These are phyloP conservation scores for Kwoniella dendrophila DNA, from an alignment of 768 basidiomycete genomes.

Conservation along the genomic window DNA sequence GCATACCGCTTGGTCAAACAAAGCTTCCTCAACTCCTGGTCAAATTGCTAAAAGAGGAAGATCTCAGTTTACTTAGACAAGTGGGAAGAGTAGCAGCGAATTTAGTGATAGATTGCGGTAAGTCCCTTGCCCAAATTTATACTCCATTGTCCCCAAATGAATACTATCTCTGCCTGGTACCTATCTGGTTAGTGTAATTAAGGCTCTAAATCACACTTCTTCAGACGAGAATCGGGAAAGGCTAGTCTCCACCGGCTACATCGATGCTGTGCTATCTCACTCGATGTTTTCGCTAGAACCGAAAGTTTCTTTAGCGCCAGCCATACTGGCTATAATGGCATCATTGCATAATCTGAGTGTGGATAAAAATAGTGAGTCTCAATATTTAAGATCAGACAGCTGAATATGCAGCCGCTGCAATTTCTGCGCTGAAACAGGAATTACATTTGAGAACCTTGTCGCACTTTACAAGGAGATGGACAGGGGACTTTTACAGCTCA, in stretches of 20 bases:
- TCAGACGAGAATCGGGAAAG: conserved; percentile 18
- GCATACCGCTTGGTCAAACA: conserved; percentile 10
- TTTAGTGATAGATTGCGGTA: conserved; percentile 20
- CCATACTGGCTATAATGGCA: conserved; percentile 8
- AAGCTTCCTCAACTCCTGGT: conserved; percentile 5
- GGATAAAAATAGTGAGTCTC: conserved; percentile 17
- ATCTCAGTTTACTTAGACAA: conserved; percentile 7
- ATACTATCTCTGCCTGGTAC: too few species aligned
- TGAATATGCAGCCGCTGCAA: not conserved
- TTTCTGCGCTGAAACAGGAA: not conserved
- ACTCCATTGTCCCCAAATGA: too few species aligned
- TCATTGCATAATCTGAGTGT: conserved; percentile 24
- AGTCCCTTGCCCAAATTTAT: not conserved
- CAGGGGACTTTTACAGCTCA: not conserved
- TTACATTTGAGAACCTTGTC: not conserved
- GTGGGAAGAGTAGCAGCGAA: conserved; percentile 25
- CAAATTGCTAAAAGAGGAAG: not conserved
- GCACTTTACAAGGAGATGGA: not conserved
- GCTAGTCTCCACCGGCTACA: conserved; percentile 12
- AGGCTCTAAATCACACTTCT: not conserved
- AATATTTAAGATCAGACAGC: too few species aligned
- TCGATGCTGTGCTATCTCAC: conserved; percentile 1
- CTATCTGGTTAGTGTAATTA: not conserved
- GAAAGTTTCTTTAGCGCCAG: not conserved
- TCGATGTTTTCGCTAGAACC: not conserved